These are phyloP conservation scores for Magnolia kwangsiensis DNA, from an alignment of 164 flowering plant species.

Conservation along the genomic window DNA sequence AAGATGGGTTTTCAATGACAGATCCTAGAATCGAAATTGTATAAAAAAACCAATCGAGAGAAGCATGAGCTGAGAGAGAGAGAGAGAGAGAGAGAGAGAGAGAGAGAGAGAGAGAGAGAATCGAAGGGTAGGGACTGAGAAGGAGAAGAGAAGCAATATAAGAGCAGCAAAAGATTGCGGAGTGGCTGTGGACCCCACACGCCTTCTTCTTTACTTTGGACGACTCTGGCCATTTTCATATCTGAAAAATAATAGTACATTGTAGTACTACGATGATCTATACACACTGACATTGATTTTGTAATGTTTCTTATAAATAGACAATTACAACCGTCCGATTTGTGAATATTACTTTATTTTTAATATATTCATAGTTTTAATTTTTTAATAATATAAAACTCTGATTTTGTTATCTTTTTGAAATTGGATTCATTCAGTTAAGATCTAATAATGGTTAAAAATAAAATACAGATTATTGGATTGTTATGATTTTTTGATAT, in stretches of 20 bases:
- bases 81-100: neutral
- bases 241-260: no score
- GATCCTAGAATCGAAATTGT: neutral
- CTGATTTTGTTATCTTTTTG: no score
- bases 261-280: neutral
- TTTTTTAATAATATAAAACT: no score
- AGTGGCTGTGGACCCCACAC: neutral
- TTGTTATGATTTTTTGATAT: neutral
- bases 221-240: neutral
- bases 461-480: no score
- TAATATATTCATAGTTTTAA: no score
- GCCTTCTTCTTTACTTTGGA: constrained; percentile 1
- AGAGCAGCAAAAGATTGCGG: constrained; percentile 5
- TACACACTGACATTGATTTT: neutral
- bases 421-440: no score
- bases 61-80: neutral
- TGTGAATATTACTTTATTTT: no score
- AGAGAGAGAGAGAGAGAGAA: no score
- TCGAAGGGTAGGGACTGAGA: neutral
- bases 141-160: constrained; percentile 3
- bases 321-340: neutral
- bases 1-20: neutral
- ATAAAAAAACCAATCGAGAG: neutral
- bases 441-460: no score
- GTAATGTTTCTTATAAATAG: no score